phyloP scores from a whole-genome alignment of 331 rosid genomes.

The Stylosanthes scabra region DNA sequence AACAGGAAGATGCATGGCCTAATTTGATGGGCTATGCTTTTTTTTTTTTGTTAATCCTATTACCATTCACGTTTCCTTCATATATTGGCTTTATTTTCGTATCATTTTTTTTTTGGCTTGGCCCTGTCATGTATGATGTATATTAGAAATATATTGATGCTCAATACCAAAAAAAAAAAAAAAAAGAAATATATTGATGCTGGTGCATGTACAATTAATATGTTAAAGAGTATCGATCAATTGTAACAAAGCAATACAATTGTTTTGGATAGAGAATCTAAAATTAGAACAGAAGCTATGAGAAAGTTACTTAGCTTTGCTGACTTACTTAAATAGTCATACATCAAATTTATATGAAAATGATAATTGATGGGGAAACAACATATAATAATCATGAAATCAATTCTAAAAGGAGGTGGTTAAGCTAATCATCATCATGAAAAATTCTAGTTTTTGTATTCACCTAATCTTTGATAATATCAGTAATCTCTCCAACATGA shows the following conservation, averaged over 20 bases:
- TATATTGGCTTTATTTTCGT: too few relatives aligned
- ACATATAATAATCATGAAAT: background rate
- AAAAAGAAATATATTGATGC: background rate
- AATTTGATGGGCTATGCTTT: conserved; percentile 13
- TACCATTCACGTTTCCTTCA: conserved; percentile 16
- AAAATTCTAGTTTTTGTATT: conserved; percentile 1
- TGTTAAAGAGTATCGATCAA: too few relatives aligned
- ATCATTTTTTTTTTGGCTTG: background rate
- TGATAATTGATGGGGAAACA: background rate
- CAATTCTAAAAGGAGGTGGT: background rate
- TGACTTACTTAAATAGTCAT: conserved; percentile 3
- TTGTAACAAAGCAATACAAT: too few relatives aligned
- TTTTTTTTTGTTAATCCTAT: background rate
- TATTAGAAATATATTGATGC: background rate
- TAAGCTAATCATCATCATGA: background rate
- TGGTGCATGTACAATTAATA: too few relatives aligned
- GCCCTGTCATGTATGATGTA: conserved; percentile 20
- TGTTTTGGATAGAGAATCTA: background rate
- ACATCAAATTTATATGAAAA: background rate
- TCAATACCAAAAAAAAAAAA: too few relatives aligned
- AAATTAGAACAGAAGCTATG: background rate
- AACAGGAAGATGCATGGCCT: conserved; percentile 26
- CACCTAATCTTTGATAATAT: background rate
- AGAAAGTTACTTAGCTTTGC: background rate
- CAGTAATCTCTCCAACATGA: background rate